Evolutionary conservation across 2,329 filamentous ascomycete genomes (phyloP), one percentile per base, ranked within the genome.

Genomic region (Proliferodiscus dingleyae): DNA sequence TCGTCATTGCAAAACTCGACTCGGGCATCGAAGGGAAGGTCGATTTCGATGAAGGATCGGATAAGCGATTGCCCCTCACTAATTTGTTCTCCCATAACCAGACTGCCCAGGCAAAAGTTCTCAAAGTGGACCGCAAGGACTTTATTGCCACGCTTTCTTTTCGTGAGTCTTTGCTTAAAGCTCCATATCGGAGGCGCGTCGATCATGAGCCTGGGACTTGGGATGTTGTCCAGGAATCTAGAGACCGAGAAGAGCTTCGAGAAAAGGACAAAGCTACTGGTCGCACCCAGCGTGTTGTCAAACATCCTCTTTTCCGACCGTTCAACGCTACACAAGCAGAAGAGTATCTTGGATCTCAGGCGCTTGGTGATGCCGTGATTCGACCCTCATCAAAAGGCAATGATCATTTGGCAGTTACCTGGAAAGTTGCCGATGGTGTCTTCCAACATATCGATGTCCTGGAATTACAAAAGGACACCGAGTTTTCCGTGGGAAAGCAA

Each of bases 381-480:
- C 85, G 93, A 36, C 91, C 93, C 3, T 96, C 89, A 1, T 95
- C 89, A 22, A 95, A 95, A 66, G 93, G 93, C 36, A 86, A 89
- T 47, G 93, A 98, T 65, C 93, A 98, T 70, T 74, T 98, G 45
- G 89, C 91, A 6, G 82, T 98, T 37, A 98, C 93, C 0, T 98
- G 93, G 93, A 98, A 98, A 72, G 90, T 98, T 11, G 85, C 89
- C 1, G 89, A 97, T 64, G 85, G 86, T 49, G 83, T 97, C n/a
- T 98, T 90, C 66, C 90, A 98, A 68, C 93, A 98, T 66, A 88
- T 98, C 53, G 93, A 98, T 66, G 91, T 98, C 26, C 77, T 98
- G 30, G 93, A 98, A 69, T 75, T 98, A 61, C 88, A 95, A 66
- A 98, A 98, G 69, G 89, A 95, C 52, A 97, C 89, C 52, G 91